Base-by-base conservation (phyloP, 1,284 basidiomycete species). In the Cystobasidium pallidum region DNA sequence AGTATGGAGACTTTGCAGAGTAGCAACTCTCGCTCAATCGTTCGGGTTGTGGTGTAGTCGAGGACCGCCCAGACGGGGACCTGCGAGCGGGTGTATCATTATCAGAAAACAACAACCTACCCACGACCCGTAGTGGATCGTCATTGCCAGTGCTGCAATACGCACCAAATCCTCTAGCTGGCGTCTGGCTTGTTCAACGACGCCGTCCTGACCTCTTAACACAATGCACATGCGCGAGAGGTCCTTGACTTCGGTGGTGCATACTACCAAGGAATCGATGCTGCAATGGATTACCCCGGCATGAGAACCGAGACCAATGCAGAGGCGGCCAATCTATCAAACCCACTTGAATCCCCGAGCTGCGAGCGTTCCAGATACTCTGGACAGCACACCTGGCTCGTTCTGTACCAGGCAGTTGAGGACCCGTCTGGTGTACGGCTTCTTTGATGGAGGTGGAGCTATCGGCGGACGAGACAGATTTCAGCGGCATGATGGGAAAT, bases 321-420 rank as follows among this genome's bases (percentile, higher is more conserved):
- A 45, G 43, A 21, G 21, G 66, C 34, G 39, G n/a, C 19, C 32
- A 62, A 26, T 15, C 24, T 19, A 19, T 55, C 13, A 8, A 4
- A 76, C 81, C 66, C 49, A 83, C 82, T 99, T 99, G 86, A 99
- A 97, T 0, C 96, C 96, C 76, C 96, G 86, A 49, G 92, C 96
- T 26, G 96, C 96, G 34, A 99, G 86, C 77, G 95, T 98, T 75
- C 96, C 96, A 4, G 95, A 95, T 1, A 99, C 94, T 76, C 96
- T 90, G 26, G 95, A 97, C 24, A 99, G 86, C 21, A 99, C 96
- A 81, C 96, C 96, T 1, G 96, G 96, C 83, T 99, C 96, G 81
- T 99, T 98, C 83, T 99, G 96, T 7, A 99, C 96, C 74, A 99
- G 88, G 82, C 94, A 98, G 84, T 99, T 99, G 76, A 99, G 86